Percentiles rank a stretch among this genome's conserved stretches.
Evolutionary conservation across 2,329 filamentous ascomycete genomes (phyloP).

Genomic region (Diaporthe sp.): DNA sequence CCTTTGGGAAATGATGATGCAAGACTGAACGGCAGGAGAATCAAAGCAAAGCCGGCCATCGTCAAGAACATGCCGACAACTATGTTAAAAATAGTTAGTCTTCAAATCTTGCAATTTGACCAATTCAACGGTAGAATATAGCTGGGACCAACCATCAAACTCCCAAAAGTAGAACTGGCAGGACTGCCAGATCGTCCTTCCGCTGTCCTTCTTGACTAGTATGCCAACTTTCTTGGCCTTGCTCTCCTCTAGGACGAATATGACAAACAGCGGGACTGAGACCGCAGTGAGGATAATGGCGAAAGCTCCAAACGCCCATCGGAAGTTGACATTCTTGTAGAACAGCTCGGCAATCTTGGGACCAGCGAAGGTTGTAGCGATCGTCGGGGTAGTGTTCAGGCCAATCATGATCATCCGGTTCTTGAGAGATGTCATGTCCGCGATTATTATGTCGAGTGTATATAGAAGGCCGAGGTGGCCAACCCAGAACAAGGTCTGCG

Average conservation of each 20-base stretch:
- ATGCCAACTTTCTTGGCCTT: conserved; percentile 70
- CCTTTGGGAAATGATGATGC: neutral
- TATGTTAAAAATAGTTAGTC: neutral
- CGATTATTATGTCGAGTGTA: conserved; percentile 69
- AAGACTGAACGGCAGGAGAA: neutral
- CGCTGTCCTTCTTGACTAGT: conserved; percentile 53
- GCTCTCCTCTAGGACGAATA: conserved; percentile 70
- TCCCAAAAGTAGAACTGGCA: conserved; percentile 68
- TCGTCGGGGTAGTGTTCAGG: conserved; percentile 75
- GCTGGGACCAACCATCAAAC: conserved; percentile 61
- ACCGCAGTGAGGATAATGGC: conserved; percentile 72
- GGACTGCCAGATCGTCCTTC: conserved; percentile 61
- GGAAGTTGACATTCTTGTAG: conserved; percentile 66
- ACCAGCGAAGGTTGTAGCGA: conserved; percentile 75
- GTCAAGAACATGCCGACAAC: neutral
- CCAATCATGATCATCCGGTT: conserved; percentile 76
- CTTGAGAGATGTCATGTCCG: conserved; percentile 75
- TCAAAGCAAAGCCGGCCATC: neutral
- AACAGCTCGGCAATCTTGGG: conserved; percentile 68
- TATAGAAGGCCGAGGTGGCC: conserved; percentile 60
- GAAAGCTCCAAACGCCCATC: conserved; percentile 78
- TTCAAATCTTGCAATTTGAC: too few species aligned
- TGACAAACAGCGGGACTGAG: conserved; percentile 67
- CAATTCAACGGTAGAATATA: too few species aligned
- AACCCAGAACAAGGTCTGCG: conserved; percentile 75